These are phyloP conservation scores for Macrolepiota fuliginosa DNA, from an alignment of 768 basidiomycete genomes.

Conservation along the genomic window DNA sequence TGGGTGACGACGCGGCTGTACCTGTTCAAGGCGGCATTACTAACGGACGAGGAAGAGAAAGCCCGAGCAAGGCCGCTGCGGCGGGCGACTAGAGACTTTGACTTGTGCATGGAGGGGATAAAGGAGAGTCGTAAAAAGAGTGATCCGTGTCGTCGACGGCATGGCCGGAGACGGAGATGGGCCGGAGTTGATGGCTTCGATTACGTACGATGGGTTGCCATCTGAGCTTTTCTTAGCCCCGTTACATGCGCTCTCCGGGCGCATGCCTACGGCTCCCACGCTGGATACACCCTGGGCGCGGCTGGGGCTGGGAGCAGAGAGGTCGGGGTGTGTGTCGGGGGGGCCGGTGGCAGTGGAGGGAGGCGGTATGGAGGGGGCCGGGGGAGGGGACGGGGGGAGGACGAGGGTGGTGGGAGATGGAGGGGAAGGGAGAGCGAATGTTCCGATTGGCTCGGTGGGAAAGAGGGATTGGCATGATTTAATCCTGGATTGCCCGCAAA, in stretches of 20 bases:
- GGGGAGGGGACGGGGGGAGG: background rate
- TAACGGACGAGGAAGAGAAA: slow-evolving; percentile 36
- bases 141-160: slow-evolving; percentile 3
- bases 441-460: slow-evolving; percentile 71
- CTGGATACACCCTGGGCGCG: slow-evolving; percentile 33
- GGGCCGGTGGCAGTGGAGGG: background rate
- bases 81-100: slow-evolving; percentile 21
- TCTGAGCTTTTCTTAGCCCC: slow-evolving; percentile 41
- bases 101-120: slow-evolving; percentile 14
- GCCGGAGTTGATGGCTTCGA: slow-evolving; percentile 18
- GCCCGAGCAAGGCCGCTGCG: slow-evolving; percentile 30
- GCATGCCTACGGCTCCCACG: slow-evolving; percentile 52
- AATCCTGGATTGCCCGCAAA: slow-evolving; percentile 66
- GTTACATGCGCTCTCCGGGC: slow-evolving; percentile 44
- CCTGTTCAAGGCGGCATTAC: slow-evolving; percentile 52
- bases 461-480: slow-evolving; percentile 45
- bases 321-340: background rate
- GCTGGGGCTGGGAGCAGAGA: background rate
- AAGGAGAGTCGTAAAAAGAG: background rate
- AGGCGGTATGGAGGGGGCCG: background rate
- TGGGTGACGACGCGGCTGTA: slow-evolving; percentile 84
- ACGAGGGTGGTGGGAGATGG: slow-evolving; percentile 8
- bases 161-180: slow-evolving; percentile 15
- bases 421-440: slow-evolving; percentile 34
- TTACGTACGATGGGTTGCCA: slow-evolving; percentile 54